Evolutionary conservation across 371 early-diverging fungal genomes (phyloP), one percentile per base, ranked within the genome.

Genomic region (Mucor piriformis): DNA sequence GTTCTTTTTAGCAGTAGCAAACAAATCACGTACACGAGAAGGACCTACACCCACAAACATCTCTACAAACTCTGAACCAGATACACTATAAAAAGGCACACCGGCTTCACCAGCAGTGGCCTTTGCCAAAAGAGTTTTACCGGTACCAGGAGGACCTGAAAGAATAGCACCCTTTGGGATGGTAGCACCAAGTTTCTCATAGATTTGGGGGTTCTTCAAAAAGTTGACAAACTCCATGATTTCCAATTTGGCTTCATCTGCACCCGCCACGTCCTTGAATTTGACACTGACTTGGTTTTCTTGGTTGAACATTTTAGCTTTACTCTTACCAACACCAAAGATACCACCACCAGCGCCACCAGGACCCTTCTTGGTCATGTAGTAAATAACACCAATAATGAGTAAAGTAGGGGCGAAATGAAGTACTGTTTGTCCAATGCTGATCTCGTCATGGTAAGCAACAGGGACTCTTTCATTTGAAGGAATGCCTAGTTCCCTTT

Each of bases 181-280:
- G 76, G 96, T 97, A 54, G 99, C 99, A 16, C 99, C 99, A 58
- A 99, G 83, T 57, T 90, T 87, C 69, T 97, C 96, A 77, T 96
- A 99, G n/a, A 85, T 77, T 32, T 82, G 89, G 10, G 99, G 99
- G 69, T 99, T 92, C 76, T 99, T 99, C 55, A 99, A 80, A 71
- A 99, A 98, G 76, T 99, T 99, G 54, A 99, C 99, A 89, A 99
- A 98, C 82, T 99, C 99, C 96, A 99, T 99, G 58, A 99, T 99
- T 79, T 99, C 99, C 59, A 96, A 93, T 77, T 99, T 99, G 61
- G 99, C 99, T 72, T 95, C 94, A 75, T 99, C 99, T 79, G 99
- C 94, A 25, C 99, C 99, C 6, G 99, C 99, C 0, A 99, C 99
- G 78, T 99, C 99, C 83, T 97, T 97, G 79, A 99, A 99, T 67